Conservation (phyloP, 768 basidiomycete species). For the Mycena capillaripes region DNA sequence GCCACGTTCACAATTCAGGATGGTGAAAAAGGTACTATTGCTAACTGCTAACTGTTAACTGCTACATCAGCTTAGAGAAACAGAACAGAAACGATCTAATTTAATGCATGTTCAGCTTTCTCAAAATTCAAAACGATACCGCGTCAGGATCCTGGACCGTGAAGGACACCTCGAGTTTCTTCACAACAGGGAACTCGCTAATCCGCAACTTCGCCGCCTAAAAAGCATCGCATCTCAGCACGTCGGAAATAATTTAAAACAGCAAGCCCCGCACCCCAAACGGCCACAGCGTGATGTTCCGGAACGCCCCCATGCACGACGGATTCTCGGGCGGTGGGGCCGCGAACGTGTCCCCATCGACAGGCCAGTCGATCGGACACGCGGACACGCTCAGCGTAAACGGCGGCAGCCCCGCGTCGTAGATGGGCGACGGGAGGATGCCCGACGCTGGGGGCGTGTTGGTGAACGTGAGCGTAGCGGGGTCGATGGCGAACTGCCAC, state of each 20-base stretch:
- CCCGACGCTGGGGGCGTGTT: constrained; percentile 49
- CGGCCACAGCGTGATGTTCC: constrained; percentile 60
- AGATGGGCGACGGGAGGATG: constrained; percentile 60
- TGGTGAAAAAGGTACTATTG: too few species aligned
- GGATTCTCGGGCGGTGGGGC: constrained; percentile 61
- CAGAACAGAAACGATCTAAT: too few species aligned
- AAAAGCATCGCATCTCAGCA: neutral
- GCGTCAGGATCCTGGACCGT: constrained; percentile 20
- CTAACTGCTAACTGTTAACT: too few species aligned
- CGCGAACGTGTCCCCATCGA: constrained; percentile 64
- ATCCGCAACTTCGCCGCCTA: constrained; percentile 57
- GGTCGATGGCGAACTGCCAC: constrained; percentile 72
- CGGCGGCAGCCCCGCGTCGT: constrained; percentile 63
- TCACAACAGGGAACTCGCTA: constrained; percentile 57
- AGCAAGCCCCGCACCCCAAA: constrained; percentile 58
- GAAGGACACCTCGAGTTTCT: constrained; percentile 17
- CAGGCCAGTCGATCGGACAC: constrained; percentile 63
- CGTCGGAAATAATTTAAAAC: neutral
- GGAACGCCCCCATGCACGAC: constrained; percentile 56
- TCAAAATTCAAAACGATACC: neutral
- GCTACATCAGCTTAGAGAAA: too few species aligned
- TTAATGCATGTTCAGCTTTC: neutral
- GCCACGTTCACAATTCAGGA: too few species aligned
- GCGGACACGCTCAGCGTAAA: constrained; percentile 63
- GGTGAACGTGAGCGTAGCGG: constrained; percentile 55